Evolutionary conservation across 2,329 filamentous ascomycete genomes (phyloP).

Genomic region (Aspergillus cejpii): DNA sequence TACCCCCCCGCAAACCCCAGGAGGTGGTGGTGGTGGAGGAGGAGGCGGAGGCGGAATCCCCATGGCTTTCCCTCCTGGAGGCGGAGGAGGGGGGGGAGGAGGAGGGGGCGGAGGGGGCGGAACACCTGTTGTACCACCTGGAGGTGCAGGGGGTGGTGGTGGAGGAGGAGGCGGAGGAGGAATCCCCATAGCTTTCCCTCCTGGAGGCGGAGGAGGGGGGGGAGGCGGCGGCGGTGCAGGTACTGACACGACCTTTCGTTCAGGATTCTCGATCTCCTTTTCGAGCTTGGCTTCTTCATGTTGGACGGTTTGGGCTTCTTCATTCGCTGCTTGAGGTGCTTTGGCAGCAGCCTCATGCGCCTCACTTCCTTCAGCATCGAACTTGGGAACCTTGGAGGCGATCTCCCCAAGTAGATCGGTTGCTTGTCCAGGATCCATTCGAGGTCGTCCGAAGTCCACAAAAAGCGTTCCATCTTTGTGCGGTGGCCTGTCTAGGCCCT

Average conservation of each 20-base stretch:
- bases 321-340: slow-evolving; percentile 53
- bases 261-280: slow-evolving; percentile 7
- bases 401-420: slow-evolving; percentile 65
- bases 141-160: slow-evolving; percentile 42
- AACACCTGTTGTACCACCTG: slow-evolving; percentile 40
- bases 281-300: slow-evolving; percentile 13
- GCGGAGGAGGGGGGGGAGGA: slow-evolving; percentile 45
- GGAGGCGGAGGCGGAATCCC: slow-evolving; percentile 47
- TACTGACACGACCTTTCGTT: slow-evolving; percentile 9
- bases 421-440: slow-evolving; percentile 56
- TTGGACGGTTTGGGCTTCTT: slow-evolving; percentile 57
- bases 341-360: slow-evolving; percentile 49
- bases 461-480: slow-evolving; percentile 59
- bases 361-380: slow-evolving; percentile 46
- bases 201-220: slow-evolving; percentile 39
- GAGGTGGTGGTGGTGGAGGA: slow-evolving; percentile 44
- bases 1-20: slow-evolving; percentile 40
- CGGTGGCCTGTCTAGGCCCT: slow-evolving; percentile 39
- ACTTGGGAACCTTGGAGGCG: slow-evolving; percentile 66
- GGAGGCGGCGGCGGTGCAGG: slow-evolving; percentile 41
- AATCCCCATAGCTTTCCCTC: slow-evolving; percentile 35
- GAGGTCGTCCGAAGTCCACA: slow-evolving; percentile 66
- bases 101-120: slow-evolving; percentile 34
- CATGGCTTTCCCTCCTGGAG: slow-evolving; percentile 30
- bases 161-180: slow-evolving; percentile 48